These are phyloP conservation scores for Colletotrichum spinosum DNA, from an alignment of 2,329 filamentous ascomycete genomes.

Conservation along the genomic window DNA sequence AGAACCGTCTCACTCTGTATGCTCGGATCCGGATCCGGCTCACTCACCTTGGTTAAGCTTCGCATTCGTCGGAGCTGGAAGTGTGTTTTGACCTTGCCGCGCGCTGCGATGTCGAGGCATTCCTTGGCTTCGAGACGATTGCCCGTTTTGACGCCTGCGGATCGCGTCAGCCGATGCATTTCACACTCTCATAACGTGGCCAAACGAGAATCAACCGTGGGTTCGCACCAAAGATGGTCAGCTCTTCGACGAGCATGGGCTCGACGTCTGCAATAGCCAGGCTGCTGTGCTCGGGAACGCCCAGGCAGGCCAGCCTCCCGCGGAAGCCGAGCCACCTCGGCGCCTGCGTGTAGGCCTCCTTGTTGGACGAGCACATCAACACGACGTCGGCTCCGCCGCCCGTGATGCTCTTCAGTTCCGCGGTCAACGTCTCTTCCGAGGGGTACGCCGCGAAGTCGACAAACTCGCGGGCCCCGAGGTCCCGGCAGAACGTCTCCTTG, in stretches of 20 bases:
- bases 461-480: conserved; percentile 43
- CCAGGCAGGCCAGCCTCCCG: conserved; percentile 45
- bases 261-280: conserved; percentile 25
- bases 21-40: neutral
- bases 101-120: conserved; percentile 35
- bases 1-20: neutral
- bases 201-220: neutral
- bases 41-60: conserved; percentile 32
- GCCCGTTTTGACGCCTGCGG: conserved; percentile 33
- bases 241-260: conserved; percentile 29
- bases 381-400: conserved; percentile 39
- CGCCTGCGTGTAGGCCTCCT: conserved; percentile 40
- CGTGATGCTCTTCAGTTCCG: conserved; percentile 34
- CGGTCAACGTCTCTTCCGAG: conserved; percentile 23
- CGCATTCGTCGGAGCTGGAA: conserved; percentile 35
- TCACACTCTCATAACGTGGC: neutral
- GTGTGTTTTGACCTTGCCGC: conserved; percentile 33
- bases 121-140: conserved; percentile 36
- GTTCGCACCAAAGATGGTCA: conserved; percentile 31
- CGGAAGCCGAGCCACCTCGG: conserved; percentile 42
- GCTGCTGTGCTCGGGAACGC: conserved; percentile 39
- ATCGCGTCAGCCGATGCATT: neutral
- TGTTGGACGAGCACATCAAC: conserved; percentile 41
- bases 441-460: conserved; percentile 41
- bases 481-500: conserved; percentile 41